These are phyloP conservation scores for Rhodotorula sp. DNA, from an alignment of 1,284 basidiomycete species.

Conservation along the genomic window DNA sequence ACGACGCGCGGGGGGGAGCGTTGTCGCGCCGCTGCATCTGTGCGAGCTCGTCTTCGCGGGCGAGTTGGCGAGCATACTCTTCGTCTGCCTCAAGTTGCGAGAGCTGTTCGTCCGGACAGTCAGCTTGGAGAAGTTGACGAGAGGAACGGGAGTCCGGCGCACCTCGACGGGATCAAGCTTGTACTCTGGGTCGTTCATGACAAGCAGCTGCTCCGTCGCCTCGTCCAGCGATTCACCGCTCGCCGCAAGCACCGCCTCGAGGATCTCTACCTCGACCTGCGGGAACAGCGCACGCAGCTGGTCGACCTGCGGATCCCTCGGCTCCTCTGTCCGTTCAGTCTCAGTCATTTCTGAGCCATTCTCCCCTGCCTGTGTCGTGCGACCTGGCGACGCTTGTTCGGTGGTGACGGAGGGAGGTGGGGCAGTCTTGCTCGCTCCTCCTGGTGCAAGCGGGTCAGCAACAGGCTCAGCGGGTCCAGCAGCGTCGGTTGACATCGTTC, in stretches of 20 bases:
- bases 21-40: constrained; percentile 4
- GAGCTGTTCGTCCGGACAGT: background rate
- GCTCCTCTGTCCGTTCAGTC: background rate
- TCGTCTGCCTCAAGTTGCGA: constrained; percentile 31
- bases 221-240: constrained; percentile 15
- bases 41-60: constrained; percentile 22
- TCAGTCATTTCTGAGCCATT: background rate
- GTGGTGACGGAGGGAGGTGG: background rate
- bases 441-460: too few species aligned
- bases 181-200: constrained; percentile 28
- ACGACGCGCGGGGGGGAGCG: background rate
- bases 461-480: too few species aligned
- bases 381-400: too few species aligned
- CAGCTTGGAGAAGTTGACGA: background rate
- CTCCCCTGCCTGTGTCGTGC: background rate
- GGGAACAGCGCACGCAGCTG: constrained; percentile 33
- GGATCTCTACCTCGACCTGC: constrained; percentile 12
- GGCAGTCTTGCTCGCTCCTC: background rate
- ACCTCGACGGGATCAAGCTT: constrained; percentile 17
- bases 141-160: background rate
- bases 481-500: too few species aligned
- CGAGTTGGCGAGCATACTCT: constrained; percentile 25
- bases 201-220: constrained; percentile 25
- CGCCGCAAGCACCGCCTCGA: constrained; percentile 29
- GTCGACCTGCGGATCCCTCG: constrained; percentile 9